Base-by-base conservation (phyloP, 495 filamentous ascomycete species). In the Penicillium atrosanguineum region DNA sequence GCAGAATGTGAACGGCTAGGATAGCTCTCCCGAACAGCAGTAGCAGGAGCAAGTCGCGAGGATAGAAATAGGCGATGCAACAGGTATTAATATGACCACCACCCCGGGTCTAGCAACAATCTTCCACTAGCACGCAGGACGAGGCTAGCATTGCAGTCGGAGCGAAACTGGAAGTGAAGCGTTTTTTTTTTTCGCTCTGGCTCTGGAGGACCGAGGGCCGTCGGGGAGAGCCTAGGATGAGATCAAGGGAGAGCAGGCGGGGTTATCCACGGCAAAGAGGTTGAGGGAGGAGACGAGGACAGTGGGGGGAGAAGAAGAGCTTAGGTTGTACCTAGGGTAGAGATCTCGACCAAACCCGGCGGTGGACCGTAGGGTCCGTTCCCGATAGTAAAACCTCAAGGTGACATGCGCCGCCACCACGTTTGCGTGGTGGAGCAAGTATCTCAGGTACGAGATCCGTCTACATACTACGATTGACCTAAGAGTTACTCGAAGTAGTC, bases 121-220 rank as follows among this genome's bases (percentile, higher is more conserved):
- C 48, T 46, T 53, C 48, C 37, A 46, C 31, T 50, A 44, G 52
- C 25, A 46, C 44, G 56, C 61, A 58, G 50, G 52, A 56, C 56
- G 50, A 61, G 45, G 52, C 59, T 60, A 47, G 56, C 70, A 73
- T 71, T 55, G 65, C 68, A 62, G 34, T 52, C 25, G 19, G 59
- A 54, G 50, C 31, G 57, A 44, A 54, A 38, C 19, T 48, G 46
- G 44, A 46, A 44, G 48, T 18, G 34, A 39, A 29, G 29, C 28
- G 50, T 50, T 29, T 53, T 46, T 23, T 23, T 23, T 23, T 5
- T 21, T 34, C 36, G 38, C 28, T 16, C 53, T 34, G 46, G 36
- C 11, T 14, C 31, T 14, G 31, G 31, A 34, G 44, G 42, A 40
- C 50, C 44, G 38, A 40, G 38, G 9, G 38, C 16, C 38, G n/a